Conservation (phyloP, 371 early-diverging fungal genomes). For the Catenaria anguillulae region DNA sequence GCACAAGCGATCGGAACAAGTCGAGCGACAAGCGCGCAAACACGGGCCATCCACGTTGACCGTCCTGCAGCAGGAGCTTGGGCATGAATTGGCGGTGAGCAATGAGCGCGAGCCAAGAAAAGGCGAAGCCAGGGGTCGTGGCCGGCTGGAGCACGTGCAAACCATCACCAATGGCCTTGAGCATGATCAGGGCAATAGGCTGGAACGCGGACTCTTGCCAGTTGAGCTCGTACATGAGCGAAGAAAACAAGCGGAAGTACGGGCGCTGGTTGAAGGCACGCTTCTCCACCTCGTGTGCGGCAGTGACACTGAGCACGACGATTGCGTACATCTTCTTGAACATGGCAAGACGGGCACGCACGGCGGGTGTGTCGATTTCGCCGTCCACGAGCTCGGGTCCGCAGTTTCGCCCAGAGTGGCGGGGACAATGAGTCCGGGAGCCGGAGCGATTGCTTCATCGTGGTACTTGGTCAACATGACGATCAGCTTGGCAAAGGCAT, state of each 20-base stretch:
- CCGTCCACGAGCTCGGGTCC: not conserved
- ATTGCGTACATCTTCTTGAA: conserved; percentile 67
- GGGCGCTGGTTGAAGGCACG: conserved; percentile 79
- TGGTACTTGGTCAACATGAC: conserved; percentile 48
- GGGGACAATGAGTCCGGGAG: no score
- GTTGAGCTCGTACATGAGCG: conserved; percentile 67
- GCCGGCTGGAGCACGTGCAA: conserved; percentile 70
- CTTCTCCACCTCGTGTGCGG: conserved; percentile 63
- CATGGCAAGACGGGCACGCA: conserved; percentile 23
- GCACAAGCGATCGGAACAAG: conserved; percentile 69
- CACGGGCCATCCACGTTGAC: conserved; percentile 68
- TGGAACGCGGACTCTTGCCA: conserved; percentile 42
- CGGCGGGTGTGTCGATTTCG: not conserved
- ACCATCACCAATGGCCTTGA: conserved; percentile 38
- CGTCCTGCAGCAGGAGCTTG: conserved; percentile 55
- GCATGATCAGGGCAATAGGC: not conserved
- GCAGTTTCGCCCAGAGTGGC: not conserved
- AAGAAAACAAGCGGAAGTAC: conserved; percentile 75
- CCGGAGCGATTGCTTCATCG: conserved; percentile 17
- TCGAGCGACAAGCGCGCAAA: conserved; percentile 66
- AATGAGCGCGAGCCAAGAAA: conserved; percentile 89
- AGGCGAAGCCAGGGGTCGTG: conserved; percentile 86
- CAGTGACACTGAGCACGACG: conserved; percentile 61
- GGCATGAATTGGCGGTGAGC: conserved; percentile 88
- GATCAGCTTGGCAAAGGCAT: conserved; percentile 68